Conservation (phyloP, 2,329 filamentous ascomycete species). For the Epichloe festucae region DNA sequence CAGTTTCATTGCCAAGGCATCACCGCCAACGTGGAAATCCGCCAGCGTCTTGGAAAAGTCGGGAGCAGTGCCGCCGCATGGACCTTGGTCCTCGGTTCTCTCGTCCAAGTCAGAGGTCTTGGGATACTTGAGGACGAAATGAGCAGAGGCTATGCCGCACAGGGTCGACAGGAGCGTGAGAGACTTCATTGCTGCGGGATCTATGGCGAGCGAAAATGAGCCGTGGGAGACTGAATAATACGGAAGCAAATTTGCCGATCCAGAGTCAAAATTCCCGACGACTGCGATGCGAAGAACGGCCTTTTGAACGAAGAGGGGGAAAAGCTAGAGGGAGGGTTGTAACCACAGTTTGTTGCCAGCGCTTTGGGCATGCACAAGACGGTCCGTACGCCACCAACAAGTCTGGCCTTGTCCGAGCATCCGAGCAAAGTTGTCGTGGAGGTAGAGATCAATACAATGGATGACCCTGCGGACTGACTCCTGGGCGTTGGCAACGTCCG, state of each 20-base stretch:
- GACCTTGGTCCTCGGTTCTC: conserved; percentile 29
- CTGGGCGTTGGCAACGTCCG: no score
- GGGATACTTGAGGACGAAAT: conserved; percentile 41
- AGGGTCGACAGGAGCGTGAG: conserved; percentile 26
- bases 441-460: no score
- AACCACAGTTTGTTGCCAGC: no score
- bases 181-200: conserved; percentile 6
- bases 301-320: no score
- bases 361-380: not conserved
- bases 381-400: not conserved
- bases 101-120: conserved; percentile 33
- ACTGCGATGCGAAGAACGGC: not conserved
- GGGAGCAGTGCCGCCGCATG: conserved; percentile 42
- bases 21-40: conserved; percentile 45
- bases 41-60: conserved; percentile 32
- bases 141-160: conserved; percentile 30
- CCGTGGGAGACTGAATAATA: no score
- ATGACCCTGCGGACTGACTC: no score
- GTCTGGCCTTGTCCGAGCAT: not conserved
- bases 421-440: not conserved
- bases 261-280: no score
- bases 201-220: not conserved
- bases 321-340: not conserved
- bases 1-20: conserved; percentile 33
- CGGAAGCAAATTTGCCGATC: not conserved